Percentiles rank a stretch among this genome's conserved stretches.
Evolutionary conservation across 2,329 filamentous ascomycete genomes (phyloP).

Genomic region (Colletotrichum chlorophyti): DNA sequence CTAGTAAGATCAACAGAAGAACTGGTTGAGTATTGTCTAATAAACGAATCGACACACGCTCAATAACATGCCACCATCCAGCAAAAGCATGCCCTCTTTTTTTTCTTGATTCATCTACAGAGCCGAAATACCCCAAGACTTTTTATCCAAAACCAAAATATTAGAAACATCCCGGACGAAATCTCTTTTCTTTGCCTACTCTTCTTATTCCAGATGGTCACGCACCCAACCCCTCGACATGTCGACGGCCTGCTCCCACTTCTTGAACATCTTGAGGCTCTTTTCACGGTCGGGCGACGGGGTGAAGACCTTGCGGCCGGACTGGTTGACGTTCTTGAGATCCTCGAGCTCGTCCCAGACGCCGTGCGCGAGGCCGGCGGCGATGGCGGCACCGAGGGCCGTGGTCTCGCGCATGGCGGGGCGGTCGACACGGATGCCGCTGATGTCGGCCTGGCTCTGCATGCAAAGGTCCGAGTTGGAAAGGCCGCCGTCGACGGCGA

Average conservation of each 20-base stretch:
- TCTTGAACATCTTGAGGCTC: slow-evolving; percentile 50
- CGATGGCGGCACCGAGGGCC: slow-evolving; percentile 85
- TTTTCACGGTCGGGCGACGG: slow-evolving; percentile 62
- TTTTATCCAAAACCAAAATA: too few species aligned
- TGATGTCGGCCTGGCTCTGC: slow-evolving; percentile 89
- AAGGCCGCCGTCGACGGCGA: slow-evolving; percentile 89
- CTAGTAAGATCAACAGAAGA: neutral
- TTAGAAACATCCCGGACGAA: too few species aligned
- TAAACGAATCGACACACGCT: neutral
- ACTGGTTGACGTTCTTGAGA: slow-evolving; percentile 74
- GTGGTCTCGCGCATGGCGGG: slow-evolving; percentile 92
- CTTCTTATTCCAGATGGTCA: slow-evolving; percentile 2
- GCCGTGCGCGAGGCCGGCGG: slow-evolving; percentile 82
- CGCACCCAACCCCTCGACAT: slow-evolving; percentile 63
- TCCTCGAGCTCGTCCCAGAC: slow-evolving; percentile 78
- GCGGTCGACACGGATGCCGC: slow-evolving; percentile 80
- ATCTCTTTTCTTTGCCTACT: too few species aligned
- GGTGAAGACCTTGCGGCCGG: slow-evolving; percentile 73
- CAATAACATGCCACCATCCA: neutral
- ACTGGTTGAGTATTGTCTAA: slow-evolving; percentile 18
- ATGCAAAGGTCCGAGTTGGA: slow-evolving; percentile 89
- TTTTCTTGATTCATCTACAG: too few species aligned
- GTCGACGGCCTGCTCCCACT: slow-evolving; percentile 64
- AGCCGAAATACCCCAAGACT: too few species aligned
- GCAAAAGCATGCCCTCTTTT: neutral